These are phyloP conservation scores for Stachybotrys elegans DNA, from an alignment of 2,329 filamentous ascomycete genomes.

Conservation along the genomic window DNA sequence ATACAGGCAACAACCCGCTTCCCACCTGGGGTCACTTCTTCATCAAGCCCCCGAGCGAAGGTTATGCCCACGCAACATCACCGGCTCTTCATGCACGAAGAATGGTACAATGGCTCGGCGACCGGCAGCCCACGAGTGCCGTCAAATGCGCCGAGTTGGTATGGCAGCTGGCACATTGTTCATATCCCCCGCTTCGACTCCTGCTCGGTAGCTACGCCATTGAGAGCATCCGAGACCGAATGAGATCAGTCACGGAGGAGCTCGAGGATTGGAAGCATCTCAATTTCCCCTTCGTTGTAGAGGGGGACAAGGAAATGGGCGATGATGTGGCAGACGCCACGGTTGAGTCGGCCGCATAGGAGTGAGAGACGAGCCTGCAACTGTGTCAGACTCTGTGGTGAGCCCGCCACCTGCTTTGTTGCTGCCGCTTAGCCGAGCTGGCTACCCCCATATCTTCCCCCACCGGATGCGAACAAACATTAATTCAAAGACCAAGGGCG, in stretches of 20 bases:
- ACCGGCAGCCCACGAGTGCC: conserved; percentile 86
- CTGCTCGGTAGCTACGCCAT: conserved; percentile 92
- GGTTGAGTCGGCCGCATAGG: too few relatives aligned
- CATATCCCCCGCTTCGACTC: conserved; percentile 82
- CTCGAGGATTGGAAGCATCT: conserved; percentile 90
- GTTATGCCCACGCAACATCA: conserved; percentile 71
- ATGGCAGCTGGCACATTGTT: conserved; percentile 92
- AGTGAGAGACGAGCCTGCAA: too few relatives aligned
- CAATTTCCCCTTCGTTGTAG: conserved; percentile 51
- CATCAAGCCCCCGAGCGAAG: conserved; percentile 77
- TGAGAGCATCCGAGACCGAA: conserved; percentile 85
- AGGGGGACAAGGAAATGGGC: conserved; percentile 14
- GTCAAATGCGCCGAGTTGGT: conserved; percentile 90
- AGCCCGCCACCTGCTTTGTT: too few relatives aligned
- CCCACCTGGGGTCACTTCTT: conserved; percentile 90
- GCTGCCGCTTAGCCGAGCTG: too few relatives aligned
- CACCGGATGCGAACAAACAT: too few relatives aligned
- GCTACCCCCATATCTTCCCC: too few relatives aligned
- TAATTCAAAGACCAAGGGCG: too few relatives aligned
- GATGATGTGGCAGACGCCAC: conserved; percentile 5
- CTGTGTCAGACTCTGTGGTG: too few relatives aligned
- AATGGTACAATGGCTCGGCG: conserved; percentile 91
- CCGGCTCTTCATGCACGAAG: conserved; percentile 84
- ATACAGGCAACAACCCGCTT: conserved; percentile 49
- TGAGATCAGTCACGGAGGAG: conserved; percentile 90